Percentiles rank a stretch among this genome's conserved stretches.
Evolutionary conservation across 495 filamentous ascomycete genomes (phyloP).

Genomic region (Penicillium odoratum): DNA sequence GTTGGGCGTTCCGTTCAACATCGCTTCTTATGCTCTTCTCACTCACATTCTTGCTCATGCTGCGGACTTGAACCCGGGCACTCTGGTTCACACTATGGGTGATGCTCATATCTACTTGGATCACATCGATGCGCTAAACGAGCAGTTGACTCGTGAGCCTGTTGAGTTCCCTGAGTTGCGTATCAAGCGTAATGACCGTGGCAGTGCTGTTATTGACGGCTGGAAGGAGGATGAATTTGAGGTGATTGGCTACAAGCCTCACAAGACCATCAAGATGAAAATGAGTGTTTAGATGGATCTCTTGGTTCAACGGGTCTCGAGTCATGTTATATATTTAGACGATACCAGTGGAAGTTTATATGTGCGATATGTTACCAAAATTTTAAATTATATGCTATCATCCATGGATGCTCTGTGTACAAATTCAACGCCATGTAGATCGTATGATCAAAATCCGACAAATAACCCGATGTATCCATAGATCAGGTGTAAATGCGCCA

Average conservation of each 20-base stretch:
- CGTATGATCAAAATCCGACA: not conserved
- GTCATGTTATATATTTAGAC: constrained; percentile 7
- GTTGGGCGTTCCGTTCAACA: constrained; percentile 96
- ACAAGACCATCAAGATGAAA: constrained; percentile 92
- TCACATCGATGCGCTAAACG: constrained; percentile 81
- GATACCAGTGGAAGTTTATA: constrained; percentile 1
- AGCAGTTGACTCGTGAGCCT: constrained; percentile 78
- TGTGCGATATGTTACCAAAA: not conserved
- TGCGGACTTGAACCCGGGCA: constrained; percentile 77
- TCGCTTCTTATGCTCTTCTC: constrained; percentile 87
- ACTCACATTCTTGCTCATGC: constrained; percentile 93
- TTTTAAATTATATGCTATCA: not conserved
- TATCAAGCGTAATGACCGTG: constrained; percentile 63
- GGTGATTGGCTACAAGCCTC: constrained; percentile 84
- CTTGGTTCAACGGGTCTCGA: not conserved
- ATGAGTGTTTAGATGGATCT: constrained; percentile 72
- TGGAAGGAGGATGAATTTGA: constrained; percentile 89
- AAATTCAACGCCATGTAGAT: not conserved
- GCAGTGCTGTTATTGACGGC: constrained; percentile 65
- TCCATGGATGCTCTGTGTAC: not conserved
- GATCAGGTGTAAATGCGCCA: not conserved
- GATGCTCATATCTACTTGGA: constrained; percentile 95
- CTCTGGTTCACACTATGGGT: constrained; percentile 89
- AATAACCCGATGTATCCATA: too few relatives aligned
- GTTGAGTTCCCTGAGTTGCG: constrained; percentile 76